Evolutionary conservation across 1,284 basidiomycete species (phyloP).

Genomic region (Laetiporus sulphureus): DNA sequence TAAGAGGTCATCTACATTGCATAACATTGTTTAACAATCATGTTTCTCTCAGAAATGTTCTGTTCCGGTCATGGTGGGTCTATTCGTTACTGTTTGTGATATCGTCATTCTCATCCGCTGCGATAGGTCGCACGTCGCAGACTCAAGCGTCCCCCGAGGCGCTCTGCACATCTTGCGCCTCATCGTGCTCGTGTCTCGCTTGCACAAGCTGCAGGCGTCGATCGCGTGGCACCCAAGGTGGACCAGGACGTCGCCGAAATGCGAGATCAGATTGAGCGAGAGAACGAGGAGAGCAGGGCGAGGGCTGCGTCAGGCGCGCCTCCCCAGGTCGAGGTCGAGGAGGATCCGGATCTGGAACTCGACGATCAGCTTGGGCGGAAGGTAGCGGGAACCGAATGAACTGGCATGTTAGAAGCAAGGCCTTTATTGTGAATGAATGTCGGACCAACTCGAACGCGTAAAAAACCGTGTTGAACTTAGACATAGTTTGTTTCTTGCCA

Average conservation of each 20-base stretch:
- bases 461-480: no score
- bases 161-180: constrained; percentile 31
- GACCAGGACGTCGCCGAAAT: constrained; percentile 67
- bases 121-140: constrained; percentile 46
- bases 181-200: constrained; percentile 70
- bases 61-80: constrained; percentile 55
- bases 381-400: constrained; percentile 9
- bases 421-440: no score
- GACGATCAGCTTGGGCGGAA: constrained; percentile 9
- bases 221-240: constrained; percentile 68
- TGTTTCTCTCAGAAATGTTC: constrained; percentile 48
- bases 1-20: constrained; percentile 25
- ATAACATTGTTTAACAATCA: no score
- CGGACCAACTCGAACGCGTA: no score
- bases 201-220: constrained; percentile 67
- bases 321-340: constrained; percentile 11
- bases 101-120: not conserved
- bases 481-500: no score
- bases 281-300: constrained; percentile 32
- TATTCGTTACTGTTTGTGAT: not conserved
- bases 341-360: constrained; percentile 15
- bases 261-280: constrained; percentile 62
- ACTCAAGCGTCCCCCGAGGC: constrained; percentile 41
- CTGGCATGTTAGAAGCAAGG: no score
- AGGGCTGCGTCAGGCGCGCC: not conserved